Percentiles rank a stretch among this genome's conserved stretches.
phyloP scores from a whole-genome alignment of 129 eudicot genomes.

The Ambrosia artemisiifolia region DNA sequence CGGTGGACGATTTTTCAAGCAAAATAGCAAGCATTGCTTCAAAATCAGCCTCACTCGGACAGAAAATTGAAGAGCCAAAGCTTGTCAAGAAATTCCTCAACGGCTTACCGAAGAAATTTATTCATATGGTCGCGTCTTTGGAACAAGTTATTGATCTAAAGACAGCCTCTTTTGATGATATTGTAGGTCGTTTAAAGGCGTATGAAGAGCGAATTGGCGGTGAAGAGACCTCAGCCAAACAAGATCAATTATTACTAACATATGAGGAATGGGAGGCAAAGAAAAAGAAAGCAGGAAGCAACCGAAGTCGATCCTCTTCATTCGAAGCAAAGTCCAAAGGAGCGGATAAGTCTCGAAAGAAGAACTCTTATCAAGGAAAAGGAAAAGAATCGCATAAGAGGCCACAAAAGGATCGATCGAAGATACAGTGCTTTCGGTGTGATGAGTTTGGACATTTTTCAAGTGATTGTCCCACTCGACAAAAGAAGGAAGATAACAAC shows the following conservation, averaged over 20 bases:
- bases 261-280: too few relatives aligned
- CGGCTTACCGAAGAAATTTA: background rate
- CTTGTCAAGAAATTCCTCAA: background rate
- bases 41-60: background rate
- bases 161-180: background rate
- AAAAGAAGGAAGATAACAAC: background rate
- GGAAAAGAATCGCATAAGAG: too few relatives aligned
- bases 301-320: too few relatives aligned
- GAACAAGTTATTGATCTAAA: background rate
- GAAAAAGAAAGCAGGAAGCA: too few relatives aligned
- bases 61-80: background rate
- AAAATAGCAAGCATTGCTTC: background rate
- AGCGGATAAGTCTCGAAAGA: too few relatives aligned
- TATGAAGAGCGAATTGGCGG: too few relatives aligned
- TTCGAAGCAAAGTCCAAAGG: too few relatives aligned
- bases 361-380: too few relatives aligned
- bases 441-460: background rate
- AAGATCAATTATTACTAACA: too few relatives aligned
- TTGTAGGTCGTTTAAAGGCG: too few relatives aligned
- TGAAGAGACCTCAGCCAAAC: too few relatives aligned
- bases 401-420: background rate
- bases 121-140: background rate
- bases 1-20: background rate
- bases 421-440: background rate
- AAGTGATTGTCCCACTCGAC: background rate